These are phyloP conservation scores for Cyclanthera cordifolia DNA, from an alignment of 306 rosid genomes.

Conservation along the genomic window DNA sequence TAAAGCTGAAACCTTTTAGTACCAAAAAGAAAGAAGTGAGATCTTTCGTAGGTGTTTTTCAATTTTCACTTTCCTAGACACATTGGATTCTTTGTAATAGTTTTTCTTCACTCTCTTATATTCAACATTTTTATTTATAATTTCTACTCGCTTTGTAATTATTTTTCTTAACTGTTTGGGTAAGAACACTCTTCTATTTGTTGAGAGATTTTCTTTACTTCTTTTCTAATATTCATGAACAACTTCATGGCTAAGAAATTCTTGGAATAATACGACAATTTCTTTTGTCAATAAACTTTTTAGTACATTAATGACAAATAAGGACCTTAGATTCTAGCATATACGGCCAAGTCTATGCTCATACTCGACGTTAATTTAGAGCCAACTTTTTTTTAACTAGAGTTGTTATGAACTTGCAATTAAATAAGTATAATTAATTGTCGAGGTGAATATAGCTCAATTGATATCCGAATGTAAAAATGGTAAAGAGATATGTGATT, in stretches of 20 bases:
- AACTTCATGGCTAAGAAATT: background rate
- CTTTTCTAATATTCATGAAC: background rate
- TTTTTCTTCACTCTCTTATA: background rate
- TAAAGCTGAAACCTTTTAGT: constrained; percentile 6
- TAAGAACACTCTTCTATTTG: background rate
- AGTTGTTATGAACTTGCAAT: background rate
- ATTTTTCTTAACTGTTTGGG: background rate
- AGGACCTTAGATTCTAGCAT: no score
- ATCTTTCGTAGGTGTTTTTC: constrained; percentile 4
- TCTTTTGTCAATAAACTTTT: no score
- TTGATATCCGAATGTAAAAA: no score
- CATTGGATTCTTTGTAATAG: background rate
- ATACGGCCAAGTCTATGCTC: no score
- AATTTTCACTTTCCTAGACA: background rate
- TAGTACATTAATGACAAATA: no score
- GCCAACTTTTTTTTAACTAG: background rate
- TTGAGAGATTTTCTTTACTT: background rate
- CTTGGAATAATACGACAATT: background rate
- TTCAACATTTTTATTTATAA: background rate
- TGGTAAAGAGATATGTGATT: no score
- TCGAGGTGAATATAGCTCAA: no score
- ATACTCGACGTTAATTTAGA: background rate
- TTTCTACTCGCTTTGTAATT: background rate
- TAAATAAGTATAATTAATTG: background rate
- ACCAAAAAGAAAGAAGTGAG: background rate